Percentiles rank a stretch among this genome's conserved stretches.
Evolutionary conservation across 768 basidiomycete genomes (phyloP).

Genomic region (Leccinum ochraceum): DNA sequence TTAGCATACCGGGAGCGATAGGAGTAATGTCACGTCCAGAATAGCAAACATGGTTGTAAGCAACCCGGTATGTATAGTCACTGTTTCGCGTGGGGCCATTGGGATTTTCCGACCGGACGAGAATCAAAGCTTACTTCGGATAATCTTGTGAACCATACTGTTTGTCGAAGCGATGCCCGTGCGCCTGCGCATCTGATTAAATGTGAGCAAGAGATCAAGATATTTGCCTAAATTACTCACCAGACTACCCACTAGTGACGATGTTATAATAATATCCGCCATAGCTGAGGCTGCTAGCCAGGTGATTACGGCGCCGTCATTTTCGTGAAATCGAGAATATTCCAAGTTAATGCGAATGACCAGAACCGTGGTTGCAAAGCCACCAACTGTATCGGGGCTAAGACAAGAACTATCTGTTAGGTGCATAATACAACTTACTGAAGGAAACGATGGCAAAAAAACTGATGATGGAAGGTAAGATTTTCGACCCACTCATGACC

Average conservation of each 20-base stretch:
- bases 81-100: slow-evolving; percentile 8
- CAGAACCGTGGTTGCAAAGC: slow-evolving; percentile 34
- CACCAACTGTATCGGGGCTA: slow-evolving; percentile 30
- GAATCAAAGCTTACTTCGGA: slow-evolving; percentile 32
- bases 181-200: slow-evolving; percentile 37
- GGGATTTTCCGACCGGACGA: neutral
- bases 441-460: slow-evolving; percentile 11
- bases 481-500: slow-evolving; percentile 33
- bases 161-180: slow-evolving; percentile 46
- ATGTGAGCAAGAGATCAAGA: neutral
- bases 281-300: neutral
- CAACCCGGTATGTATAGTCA: slow-evolving; percentile 34
- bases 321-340: neutral
- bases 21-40: slow-evolving; percentile 24
- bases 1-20: neutral
- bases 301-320: neutral
- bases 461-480: slow-evolving; percentile 30
- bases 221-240: neutral
- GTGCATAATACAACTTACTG: neutral
- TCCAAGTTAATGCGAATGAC: slow-evolving; percentile 9
- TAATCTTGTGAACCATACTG: slow-evolving; percentile 39
- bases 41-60: slow-evolving; percentile 15
- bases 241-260: neutral
- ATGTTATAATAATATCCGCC: neutral
- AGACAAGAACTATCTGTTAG: neutral